Base-by-base conservation (phyloP, 2,329 filamentous ascomycete species). In the Botrytis porri region DNA sequence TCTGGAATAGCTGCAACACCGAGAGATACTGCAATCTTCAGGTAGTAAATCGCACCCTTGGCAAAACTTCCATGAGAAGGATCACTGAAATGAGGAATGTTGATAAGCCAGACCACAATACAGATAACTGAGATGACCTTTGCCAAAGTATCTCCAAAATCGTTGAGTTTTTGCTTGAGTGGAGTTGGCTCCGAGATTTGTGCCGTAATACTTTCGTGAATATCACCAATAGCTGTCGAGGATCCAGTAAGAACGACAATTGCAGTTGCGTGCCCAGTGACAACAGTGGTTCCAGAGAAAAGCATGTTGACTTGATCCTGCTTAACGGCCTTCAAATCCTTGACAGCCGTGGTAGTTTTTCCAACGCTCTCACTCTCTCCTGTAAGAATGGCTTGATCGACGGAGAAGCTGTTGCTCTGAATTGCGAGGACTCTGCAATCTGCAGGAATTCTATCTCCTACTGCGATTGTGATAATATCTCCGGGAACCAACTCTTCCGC, bases 121-220 rank as follows among this genome's bases (percentile, higher is more conserved):
- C 97, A 99, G 80, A 99, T 99, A 75, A 95, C 92, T 10, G 95
- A 98, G 77, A 99, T 99, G 75, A 98, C 96, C 87, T 98, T 99
- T 79, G 97, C 97, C 75, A 99, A 87, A 81, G 89, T 92, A 83
- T 99, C 96, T 76, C 96, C 97, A 81, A 99, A 99, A 80, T 98
- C 94, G 82, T 99, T 98, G 75, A 99, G 88, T 86, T 99, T 99
- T 86, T 99, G 94, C 87, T 99, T 99, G 78, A 99, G 84, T 22
- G 96, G 96, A 0, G 96, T 99, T 0, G 96, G 96, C 82, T 97
- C 95, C 35, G 95, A 98, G 80, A 99, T 99, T 83, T 99, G 97
- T 54, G 95, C 92, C 10, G 94, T 95, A 81, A 99, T 99, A 85
- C 95, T 98, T 84, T 98, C 96, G 82, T 99, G 96, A 76, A 99